These are phyloP conservation scores for Diaporthe sp. DNA, from an alignment of 2,329 filamentous ascomycete species.

Conservation along the genomic window DNA sequence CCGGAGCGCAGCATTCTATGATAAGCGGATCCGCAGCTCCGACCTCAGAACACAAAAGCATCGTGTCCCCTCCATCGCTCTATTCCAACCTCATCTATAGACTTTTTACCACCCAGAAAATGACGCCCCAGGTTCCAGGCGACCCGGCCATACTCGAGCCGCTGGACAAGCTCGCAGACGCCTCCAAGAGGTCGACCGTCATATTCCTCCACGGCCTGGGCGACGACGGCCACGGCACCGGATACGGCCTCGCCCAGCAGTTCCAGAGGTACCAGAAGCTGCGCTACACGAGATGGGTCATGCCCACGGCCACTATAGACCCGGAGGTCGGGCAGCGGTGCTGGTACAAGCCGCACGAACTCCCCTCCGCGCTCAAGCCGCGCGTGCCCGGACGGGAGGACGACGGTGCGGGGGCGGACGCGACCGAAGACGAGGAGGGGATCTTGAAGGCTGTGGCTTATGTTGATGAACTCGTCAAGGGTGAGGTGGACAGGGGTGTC, in stretches of 20 bases:
- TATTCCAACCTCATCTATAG: background rate
- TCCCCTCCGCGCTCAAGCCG: conserved; percentile 25
- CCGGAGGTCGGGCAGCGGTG: conserved; percentile 31
- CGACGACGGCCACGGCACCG: conserved; percentile 37
- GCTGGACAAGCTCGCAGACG: conserved; percentile 24
- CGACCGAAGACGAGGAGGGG: conserved; percentile 25
- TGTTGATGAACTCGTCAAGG: conserved; percentile 29
- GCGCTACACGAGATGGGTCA: conserved; percentile 30
- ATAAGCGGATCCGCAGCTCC: background rate
- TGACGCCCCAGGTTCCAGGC: background rate
- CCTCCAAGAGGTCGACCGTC: conserved; percentile 25
- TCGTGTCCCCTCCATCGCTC: no score
- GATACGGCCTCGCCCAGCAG: conserved; percentile 37
- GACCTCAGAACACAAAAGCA: background rate
- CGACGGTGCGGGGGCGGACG: background rate
- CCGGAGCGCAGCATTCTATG: background rate
- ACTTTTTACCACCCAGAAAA: background rate
- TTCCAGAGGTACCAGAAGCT: conserved; percentile 37
- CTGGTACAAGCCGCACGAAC: conserved; percentile 36
- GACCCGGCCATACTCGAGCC: conserved; percentile 33
- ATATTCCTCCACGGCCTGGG: conserved; percentile 38
- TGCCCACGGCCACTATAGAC: conserved; percentile 28
- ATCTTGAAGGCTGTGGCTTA: conserved; percentile 31
- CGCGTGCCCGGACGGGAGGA: conserved; percentile 15
- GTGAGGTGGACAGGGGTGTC: conserved; percentile 16